A percentile compares a stretch with the other conserved stretches of the same genome.
Conservation (phyloP, 257 asterid genomes). For the Nicotiana otophora region DNA sequence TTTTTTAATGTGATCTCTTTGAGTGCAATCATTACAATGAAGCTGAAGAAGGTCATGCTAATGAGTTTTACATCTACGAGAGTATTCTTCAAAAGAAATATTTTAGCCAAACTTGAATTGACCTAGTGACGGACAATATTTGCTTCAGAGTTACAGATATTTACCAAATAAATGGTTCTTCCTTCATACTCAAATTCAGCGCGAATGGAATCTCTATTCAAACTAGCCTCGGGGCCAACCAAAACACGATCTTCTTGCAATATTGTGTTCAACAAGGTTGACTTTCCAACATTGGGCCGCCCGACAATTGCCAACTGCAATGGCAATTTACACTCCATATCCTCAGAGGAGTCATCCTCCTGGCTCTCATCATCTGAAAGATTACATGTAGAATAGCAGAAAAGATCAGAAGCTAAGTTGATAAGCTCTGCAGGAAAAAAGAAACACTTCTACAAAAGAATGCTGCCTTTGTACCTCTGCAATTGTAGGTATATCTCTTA, state of each 20-base stretch:
- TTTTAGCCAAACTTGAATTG: too few relatives aligned
- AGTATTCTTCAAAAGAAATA: too few relatives aligned
- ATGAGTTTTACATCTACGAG: too few relatives aligned
- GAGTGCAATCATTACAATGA: too few relatives aligned
- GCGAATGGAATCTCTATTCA: constrained; percentile 92
- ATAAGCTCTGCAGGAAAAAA: not conserved
- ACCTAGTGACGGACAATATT: too few relatives aligned
- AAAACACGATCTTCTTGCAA: constrained; percentile 90
- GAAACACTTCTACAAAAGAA: not conserved
- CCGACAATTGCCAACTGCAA: constrained; percentile 97
- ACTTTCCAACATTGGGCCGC: constrained; percentile 95
- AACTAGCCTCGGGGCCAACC: constrained; percentile 98
- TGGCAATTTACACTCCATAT: constrained; percentile 65
- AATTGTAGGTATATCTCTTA: not conserved
- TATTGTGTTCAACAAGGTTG: constrained; percentile 84
- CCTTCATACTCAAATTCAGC: constrained; percentile 83
- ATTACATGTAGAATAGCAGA: constrained; percentile 1
- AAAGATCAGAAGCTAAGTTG: constrained; percentile 13
- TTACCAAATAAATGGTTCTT: constrained; percentile 65
- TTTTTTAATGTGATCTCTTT: too few relatives aligned
- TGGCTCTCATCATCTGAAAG: constrained; percentile 24
- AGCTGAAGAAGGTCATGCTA: too few relatives aligned
- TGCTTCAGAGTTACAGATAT: not conserved
- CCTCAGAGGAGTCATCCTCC: constrained; percentile 27
- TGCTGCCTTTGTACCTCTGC: not conserved